Conservation (phyloP, 2,329 filamentous ascomycete genomes). For the Exophiala sideris region DNA sequence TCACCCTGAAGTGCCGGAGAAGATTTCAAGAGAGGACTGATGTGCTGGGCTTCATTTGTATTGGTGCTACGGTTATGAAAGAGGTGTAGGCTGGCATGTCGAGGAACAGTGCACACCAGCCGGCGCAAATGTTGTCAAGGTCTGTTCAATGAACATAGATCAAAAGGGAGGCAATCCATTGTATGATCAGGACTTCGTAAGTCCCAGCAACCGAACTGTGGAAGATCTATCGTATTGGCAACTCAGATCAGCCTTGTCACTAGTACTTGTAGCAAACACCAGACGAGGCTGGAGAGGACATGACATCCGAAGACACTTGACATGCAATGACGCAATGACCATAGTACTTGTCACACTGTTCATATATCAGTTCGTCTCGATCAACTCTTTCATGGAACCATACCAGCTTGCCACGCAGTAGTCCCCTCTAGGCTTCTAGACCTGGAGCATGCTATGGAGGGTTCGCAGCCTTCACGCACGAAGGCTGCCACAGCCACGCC, state of each 20-base stretch:
- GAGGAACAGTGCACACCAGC: background rate
- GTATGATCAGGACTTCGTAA: background rate
- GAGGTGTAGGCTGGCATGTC: background rate
- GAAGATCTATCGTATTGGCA: too few relatives aligned
- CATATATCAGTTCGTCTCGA: too few relatives aligned
- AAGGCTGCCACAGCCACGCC: background rate
- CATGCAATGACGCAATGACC: too few relatives aligned
- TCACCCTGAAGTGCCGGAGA: constrained; percentile 64
- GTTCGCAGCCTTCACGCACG: constrained; percentile 10
- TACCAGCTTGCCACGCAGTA: too few relatives aligned
- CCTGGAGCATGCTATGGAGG: constrained; percentile 22
- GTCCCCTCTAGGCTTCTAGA: background rate
- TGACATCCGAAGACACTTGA: too few relatives aligned
- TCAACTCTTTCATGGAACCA: too few relatives aligned
- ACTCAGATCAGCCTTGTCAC: too few relatives aligned
- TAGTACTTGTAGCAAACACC: too few relatives aligned
- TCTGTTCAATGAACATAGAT: background rate
- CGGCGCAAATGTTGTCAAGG: background rate
- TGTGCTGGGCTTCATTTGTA: too few relatives aligned
- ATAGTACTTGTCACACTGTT: too few relatives aligned
- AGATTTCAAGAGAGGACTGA: constrained; percentile 26
- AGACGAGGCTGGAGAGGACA: too few relatives aligned
- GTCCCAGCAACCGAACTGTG: background rate
- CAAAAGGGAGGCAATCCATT: background rate
- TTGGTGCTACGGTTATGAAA: background rate